phyloP scores from a whole-genome alignment of 768 basidiomycete species.

The Paxillus involutus region DNA sequence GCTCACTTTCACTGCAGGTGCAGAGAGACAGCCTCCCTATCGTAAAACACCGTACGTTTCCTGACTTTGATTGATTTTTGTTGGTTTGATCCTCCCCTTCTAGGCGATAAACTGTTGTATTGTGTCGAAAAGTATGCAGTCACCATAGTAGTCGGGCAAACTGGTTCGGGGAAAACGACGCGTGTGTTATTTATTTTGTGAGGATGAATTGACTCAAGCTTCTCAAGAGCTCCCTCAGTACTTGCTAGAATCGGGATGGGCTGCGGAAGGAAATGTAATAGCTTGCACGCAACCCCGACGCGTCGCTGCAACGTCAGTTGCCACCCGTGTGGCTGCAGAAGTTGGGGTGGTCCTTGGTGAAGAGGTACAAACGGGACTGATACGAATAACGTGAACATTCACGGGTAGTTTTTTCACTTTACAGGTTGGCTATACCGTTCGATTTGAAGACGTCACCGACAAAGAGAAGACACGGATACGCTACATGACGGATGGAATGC shows the following conservation, averaged over 20 bases:
- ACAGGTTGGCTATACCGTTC: conserved; percentile 96
- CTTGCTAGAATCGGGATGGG: conserved; percentile 92
- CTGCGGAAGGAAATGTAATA: conserved; percentile 75
- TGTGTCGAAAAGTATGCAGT: conserved; percentile 83
- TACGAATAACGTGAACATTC: background rate
- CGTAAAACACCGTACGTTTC: conserved; percentile 74
- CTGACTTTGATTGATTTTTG: background rate
- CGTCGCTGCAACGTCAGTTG: conserved; percentile 95
- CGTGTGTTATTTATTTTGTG: conserved; percentile 51
- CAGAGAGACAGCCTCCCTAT: conserved; percentile 88
- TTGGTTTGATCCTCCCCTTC: background rate
- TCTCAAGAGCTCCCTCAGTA: conserved; percentile 90
- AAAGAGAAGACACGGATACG: conserved; percentile 85
- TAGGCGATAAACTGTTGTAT: conserved; percentile 80
- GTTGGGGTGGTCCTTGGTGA: conserved; percentile 87
- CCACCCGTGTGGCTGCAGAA: conserved; percentile 88
- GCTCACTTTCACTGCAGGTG: conserved; percentile 61
- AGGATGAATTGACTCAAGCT: conserved; percentile 1
- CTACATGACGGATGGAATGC: conserved; percentile 98
- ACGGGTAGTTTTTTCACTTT: conserved; percentile 4
- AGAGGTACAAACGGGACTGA: conserved; percentile 50
- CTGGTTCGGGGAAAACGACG: conserved; percentile 97
- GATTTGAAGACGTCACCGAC: conserved; percentile 91
- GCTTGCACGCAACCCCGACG: conserved; percentile 93
- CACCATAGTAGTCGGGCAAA: conserved; percentile 89